Evolutionary conservation across 805 yeast species (phyloP).

Genomic region (Myxozyma neotropica): DNA sequence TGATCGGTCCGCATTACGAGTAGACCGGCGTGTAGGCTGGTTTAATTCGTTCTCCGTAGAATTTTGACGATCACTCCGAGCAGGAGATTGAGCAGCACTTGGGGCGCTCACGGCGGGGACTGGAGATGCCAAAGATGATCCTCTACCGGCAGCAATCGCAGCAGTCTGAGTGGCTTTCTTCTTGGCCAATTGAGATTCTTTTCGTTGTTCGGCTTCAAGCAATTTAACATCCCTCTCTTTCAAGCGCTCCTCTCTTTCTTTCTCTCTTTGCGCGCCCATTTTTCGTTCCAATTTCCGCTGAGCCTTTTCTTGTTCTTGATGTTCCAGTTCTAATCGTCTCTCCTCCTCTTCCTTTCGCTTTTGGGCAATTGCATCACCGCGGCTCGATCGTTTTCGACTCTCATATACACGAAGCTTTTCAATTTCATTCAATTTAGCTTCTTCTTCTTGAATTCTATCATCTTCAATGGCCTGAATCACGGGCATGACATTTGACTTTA

Average conservation of each 20-base stretch:
- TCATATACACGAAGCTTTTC: slow-evolving; percentile 38
- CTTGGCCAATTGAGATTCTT: slow-evolving; percentile 13
- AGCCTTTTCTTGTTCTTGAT: slow-evolving; percentile 27
- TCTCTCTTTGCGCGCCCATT: slow-evolving; percentile 16
- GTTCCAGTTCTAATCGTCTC: slow-evolving; percentile 21
- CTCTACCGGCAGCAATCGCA: slow-evolving; percentile 9
- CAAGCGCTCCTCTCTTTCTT: slow-evolving; percentile 25
- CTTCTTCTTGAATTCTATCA: slow-evolving; percentile 36
- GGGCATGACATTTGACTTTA: slow-evolving; percentile 38
- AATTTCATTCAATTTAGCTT: slow-evolving; percentile 37
- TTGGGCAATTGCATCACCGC: slow-evolving; percentile 39
- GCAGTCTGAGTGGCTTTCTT: slow-evolving; percentile 22
- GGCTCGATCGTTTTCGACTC: slow-evolving; percentile 42
- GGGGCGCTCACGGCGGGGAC: background rate
- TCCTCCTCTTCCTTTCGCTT: slow-evolving; percentile 37
- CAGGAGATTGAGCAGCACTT: slow-evolving; percentile 4
- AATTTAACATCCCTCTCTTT: slow-evolving; percentile 18
- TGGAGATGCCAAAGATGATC: slow-evolving; percentile 8
- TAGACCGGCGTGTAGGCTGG: slow-evolving; percentile 17
- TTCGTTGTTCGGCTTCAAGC: slow-evolving; percentile 29
- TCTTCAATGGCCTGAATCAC: slow-evolving; percentile 39
- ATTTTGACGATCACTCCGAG: slow-evolving; percentile 18
- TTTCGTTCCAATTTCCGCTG: slow-evolving; percentile 25
- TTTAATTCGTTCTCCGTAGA: slow-evolving; percentile 17
- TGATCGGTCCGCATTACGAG: slow-evolving; percentile 19